Evolutionary conservation across 805 yeast species (phyloP).

Genomic region (Starmerella apis): DNA sequence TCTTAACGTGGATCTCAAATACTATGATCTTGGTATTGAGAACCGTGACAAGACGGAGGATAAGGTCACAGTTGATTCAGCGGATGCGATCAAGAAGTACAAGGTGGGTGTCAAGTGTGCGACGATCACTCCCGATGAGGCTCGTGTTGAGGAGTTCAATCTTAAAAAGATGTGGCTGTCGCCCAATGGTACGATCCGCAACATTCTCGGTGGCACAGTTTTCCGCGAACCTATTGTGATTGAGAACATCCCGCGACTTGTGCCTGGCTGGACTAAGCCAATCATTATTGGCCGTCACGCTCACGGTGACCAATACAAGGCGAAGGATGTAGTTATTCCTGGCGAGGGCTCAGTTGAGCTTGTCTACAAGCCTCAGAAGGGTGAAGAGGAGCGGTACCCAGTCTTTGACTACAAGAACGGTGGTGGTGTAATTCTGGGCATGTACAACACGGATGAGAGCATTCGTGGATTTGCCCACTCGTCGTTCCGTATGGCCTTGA

Average conservation of each 20-base stretch:
- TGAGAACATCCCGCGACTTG: constrained; percentile 74
- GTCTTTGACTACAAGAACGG: constrained; percentile 56
- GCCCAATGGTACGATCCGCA: constrained; percentile 94
- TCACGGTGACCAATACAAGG: constrained; percentile 92
- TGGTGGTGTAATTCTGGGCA: constrained; percentile 73
- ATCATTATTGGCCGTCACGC: constrained; percentile 97
- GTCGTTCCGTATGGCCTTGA: constrained; percentile 78
- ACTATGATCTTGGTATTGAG: constrained; percentile 82
- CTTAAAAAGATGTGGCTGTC: constrained; percentile 96
- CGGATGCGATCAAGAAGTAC: constrained; percentile 75
- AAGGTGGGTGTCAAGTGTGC: constrained; percentile 96
- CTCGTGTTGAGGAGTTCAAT: constrained; percentile 79
- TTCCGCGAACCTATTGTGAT: constrained; percentile 95
- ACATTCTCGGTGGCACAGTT: constrained; percentile 90
- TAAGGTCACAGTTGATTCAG: constrained; percentile 79
- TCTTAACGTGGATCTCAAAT: constrained; percentile 76
- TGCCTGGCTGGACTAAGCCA: constrained; percentile 90
- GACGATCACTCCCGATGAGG: constrained; percentile 91
- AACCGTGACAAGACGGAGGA: constrained; percentile 82
- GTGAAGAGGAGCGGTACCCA: constrained; percentile 45
- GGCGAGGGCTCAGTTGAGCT: constrained; percentile 70
- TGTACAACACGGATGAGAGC: constrained; percentile 93
- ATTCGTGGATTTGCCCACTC: constrained; percentile 86
- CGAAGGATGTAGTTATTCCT: constrained; percentile 73
- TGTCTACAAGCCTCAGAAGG: constrained; percentile 60